Evolutionary conservation across 495 filamentous ascomycete genomes (phyloP), one percentile per base, ranked within the genome.

Genomic region (Trichocladium uniseriatum): DNA sequence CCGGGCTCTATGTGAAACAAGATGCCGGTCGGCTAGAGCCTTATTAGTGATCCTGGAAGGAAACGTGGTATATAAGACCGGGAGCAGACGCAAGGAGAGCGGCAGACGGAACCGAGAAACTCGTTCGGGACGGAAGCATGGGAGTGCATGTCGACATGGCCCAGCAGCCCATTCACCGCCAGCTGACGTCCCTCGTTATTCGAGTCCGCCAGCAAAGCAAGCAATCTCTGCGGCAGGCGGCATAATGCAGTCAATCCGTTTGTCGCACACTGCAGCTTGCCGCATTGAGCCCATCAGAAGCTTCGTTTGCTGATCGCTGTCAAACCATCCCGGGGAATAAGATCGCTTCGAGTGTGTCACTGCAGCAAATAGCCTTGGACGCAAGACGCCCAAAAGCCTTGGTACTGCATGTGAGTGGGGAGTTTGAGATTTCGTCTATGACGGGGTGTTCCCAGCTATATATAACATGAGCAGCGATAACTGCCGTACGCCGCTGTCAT

Each of bases 201-300:
- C 46, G 46, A 49, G 28, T 35, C 28, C 38, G 37, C 19, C 21
- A 24, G 38, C 27, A 16, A 37, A 40, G 9, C 27, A n/a, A 14
- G 10, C 6, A 6, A 11, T 15, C 32, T 18, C 22, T 32, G 24
- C 48, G 49, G 49, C 35, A 45, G 42, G 41, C 35, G 42, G 42
- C 49, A 51, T 38, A 11, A 21, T 22, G 41, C 4, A 40, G 9
- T 22, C 21, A 9, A 34, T 16, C 13, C 10, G 29, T 24, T 24
- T 19, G 46, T 49, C 28, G 28, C 27, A 35, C 46, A 22, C 46
- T 49, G 46, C 46, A 42, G 19, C 13, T 13, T 49, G 38, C 46
- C 37, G 38, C 3, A 6, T 24, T 15, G 16, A 24, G 18, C 38
- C 16, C 38, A 35, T 41, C 27, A 35, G 20, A 24, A 14, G 11